Base-by-base conservation (phyloP, 768 basidiomycete genomes). In the Boletus barrowsii region DNA sequence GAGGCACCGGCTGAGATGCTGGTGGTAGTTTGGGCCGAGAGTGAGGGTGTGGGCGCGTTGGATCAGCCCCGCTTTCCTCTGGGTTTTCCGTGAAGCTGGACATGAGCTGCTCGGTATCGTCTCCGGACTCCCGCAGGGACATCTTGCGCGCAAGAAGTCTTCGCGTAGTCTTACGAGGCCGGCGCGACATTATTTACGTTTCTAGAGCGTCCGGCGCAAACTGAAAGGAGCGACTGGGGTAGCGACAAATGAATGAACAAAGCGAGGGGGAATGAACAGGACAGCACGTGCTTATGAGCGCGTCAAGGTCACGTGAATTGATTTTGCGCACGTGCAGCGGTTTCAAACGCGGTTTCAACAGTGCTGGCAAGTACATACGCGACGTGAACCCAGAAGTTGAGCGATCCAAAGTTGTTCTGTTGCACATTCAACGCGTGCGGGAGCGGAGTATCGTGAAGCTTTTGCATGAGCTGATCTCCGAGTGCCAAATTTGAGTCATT, bases 271-370 rank as follows among this genome's bases (percentile, higher is more conserved):
- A 48, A 54, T 36, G 58, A 66, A 62, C 51, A 47, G 30, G 26
- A 10, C 18, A 18, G 47, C 66, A 69, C 68, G 59, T 68, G 62
- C 47, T 42, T 35, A 51, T 36, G 40, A 39, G 56, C 70, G 68
- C 53, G 66, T 64, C 42, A 1, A 14, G 42, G 49, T 64, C 68
- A 70, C 68, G 68, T 72, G 70, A 8, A 51, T 54, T 69, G 51
- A 66, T 62, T 68, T 71, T 57, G 36, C 35, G 39, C 55, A 66
- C 51, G 58, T 58, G 62, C 5, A 4, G 24, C 15, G 3, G 17
- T 48, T 43, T 17, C 7, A 33, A 52, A 17, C 2, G 33, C 41
- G 20, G 29, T 41, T 41, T 46, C 42, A 43, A 29, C 14, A 47
- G n/a, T 9, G 20, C 26, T 8, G 26, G 26, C 26, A 9, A 26